These are phyloP conservation scores for Aspergillus thermomutatus DNA, from an alignment of 2,329 filamentous ascomycete species.

Conservation along the genomic window DNA sequence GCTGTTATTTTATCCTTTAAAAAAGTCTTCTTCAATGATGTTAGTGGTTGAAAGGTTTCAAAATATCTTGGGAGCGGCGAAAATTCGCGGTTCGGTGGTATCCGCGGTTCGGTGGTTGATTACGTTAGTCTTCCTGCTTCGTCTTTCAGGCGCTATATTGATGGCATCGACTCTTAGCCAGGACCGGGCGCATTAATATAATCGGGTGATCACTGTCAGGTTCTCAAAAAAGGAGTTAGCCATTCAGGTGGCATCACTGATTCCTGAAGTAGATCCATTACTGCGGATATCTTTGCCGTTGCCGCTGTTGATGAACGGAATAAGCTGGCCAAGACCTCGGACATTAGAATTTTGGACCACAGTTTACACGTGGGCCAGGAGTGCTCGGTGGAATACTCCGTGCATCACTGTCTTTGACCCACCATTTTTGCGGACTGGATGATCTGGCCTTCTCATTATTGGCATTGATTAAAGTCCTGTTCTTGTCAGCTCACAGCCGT, in stretches of 20 bases:
- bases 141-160: background rate
- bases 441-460: background rate
- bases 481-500: background rate
- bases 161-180: background rate
- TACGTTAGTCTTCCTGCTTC: too few relatives aligned
- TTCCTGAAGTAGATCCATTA: background rate
- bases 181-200: background rate
- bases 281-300: background rate
- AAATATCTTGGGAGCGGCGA: too few relatives aligned
- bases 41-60: too few relatives aligned
- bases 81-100: too few relatives aligned
- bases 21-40: too few relatives aligned
- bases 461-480: background rate
- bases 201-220: background rate
- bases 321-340: background rate
- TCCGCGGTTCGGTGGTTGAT: too few relatives aligned
- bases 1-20: too few relatives aligned
- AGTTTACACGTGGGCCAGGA: slow-evolving; percentile 16
- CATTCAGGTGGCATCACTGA: too few relatives aligned
- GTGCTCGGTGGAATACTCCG: background rate
- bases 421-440: slow-evolving; percentile 4
- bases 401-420: slow-evolving; percentile 5
- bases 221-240: background rate
- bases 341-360: background rate
- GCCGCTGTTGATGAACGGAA: too few relatives aligned